These are phyloP conservation scores for Claviceps capensis DNA, from an alignment of 2,329 filamentous ascomycete genomes.

Conservation along the genomic window DNA sequence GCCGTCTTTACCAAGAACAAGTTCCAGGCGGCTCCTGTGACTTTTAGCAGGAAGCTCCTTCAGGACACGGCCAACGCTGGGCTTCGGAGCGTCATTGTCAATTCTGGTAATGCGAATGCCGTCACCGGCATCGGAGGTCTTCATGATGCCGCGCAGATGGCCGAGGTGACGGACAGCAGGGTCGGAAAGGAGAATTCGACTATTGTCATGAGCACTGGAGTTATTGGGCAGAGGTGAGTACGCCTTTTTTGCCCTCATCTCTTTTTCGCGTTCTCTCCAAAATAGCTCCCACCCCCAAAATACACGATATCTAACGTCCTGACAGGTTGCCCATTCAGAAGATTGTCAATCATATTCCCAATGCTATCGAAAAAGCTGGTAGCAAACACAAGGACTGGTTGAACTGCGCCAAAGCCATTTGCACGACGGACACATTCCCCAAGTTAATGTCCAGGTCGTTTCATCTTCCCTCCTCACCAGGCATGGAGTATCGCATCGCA, in stretches of 20 bases:
- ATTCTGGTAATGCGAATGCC: conserved; percentile 93
- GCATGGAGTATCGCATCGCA: conserved; percentile 66
- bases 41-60: conserved; percentile 63
- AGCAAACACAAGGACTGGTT: conserved; percentile 78
- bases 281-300: too few species aligned
- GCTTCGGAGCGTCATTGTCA: conserved; percentile 73
- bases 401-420: conserved; percentile 75
- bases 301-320: neutral
- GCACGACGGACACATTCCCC: conserved; percentile 96
- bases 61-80: conserved; percentile 51
- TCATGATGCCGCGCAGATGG: conserved; percentile 81
- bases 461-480: conserved; percentile 65
- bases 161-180: conserved; percentile 55
- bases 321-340: conserved; percentile 73
- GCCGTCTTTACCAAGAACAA: conserved; percentile 97
- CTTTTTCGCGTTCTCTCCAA: too few species aligned
- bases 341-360: conserved; percentile 71
- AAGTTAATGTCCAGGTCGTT: conserved; percentile 84
- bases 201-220: conserved; percentile 97
- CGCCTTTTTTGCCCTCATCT: too few species aligned
- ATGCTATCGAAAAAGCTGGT: conserved; percentile 57
- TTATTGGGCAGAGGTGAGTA: conserved; percentile 75
- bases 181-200: conserved; percentile 42
- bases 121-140: conserved; percentile 85
- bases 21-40: conserved; percentile 92